Evolutionary conservation across 208 protist genomes (phyloP).

Genomic region (Crithidia expoeki): DNA sequence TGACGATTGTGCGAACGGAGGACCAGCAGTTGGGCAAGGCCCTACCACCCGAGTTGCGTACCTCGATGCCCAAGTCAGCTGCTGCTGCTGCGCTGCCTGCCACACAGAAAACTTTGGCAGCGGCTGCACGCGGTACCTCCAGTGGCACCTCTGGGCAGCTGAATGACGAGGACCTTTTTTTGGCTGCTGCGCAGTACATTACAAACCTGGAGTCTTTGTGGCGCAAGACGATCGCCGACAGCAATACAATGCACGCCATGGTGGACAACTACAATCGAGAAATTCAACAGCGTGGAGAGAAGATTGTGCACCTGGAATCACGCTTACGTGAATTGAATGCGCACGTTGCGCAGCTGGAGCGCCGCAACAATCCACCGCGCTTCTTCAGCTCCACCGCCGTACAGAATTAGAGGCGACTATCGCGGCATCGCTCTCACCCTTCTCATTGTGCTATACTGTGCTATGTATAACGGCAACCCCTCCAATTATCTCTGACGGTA

Average conservation of each 20-base stretch:
- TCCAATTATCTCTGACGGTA: too few species aligned
- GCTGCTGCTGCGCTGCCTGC: background rate
- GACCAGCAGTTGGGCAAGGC: slow-evolving; percentile 33
- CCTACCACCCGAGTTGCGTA: slow-evolving; percentile 33
- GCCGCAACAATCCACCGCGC: slow-evolving; percentile 13
- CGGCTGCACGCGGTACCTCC: slow-evolving; percentile 1
- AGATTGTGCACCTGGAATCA: slow-evolving; percentile 48
- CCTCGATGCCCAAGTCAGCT: background rate
- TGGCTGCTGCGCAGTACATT: slow-evolving; percentile 61
- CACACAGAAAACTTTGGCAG: slow-evolving; percentile 3
- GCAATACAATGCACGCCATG: slow-evolving; percentile 43
- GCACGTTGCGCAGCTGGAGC: slow-evolving; percentile 43
- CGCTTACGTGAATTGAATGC: slow-evolving; percentile 45
- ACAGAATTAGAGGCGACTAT: background rate
- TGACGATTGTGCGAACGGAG: slow-evolving; percentile 53
- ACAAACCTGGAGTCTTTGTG: slow-evolving; percentile 66
- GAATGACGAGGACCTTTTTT: slow-evolving; percentile 60
- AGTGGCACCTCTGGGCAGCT: slow-evolving; percentile 10
- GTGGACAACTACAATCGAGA: slow-evolving; percentile 39
- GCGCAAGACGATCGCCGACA: slow-evolving; percentile 45
- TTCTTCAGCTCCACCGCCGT: background rate
- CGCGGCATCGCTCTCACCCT: background rate
- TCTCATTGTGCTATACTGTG: background rate
- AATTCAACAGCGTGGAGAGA: slow-evolving; percentile 44
- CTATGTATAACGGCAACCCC: too few species aligned